Evolutionary conservation across 352 stramenopile genomes (phyloP), one percentile per base, ranked within the genome.

Genomic region (Globisporangium cylindrosporum): DNA sequence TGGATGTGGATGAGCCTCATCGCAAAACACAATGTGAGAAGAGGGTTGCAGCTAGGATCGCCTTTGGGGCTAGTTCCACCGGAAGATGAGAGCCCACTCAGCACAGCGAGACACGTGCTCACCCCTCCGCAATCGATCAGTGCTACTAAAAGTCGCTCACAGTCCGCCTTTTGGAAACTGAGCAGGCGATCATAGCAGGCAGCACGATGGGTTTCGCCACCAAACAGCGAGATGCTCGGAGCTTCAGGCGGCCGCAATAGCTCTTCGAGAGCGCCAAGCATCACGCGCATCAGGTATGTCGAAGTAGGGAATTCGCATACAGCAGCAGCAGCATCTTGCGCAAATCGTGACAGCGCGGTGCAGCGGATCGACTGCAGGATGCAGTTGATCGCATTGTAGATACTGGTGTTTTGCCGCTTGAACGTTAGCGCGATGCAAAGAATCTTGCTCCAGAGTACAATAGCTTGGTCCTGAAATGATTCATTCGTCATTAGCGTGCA

Each of bases 291-390:
- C 74, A 15, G 62, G 64, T 27, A 69, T 58, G 64, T 78, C 75
- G 6, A 59, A 66, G 29, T 82, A 70, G 14, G 67, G 68, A 41
- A 81, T 4, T 1, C 61, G 9, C 27, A 8, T 25, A 18, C 22
- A 18, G 69, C 59, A 1, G 41, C 36, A 59, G 78, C 36, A 59
- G 78, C 68, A 12, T 73, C 27, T 36, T 69, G 73, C 60, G 77
- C 82, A 48, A 84, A 80, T 29, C 84, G 46, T 1, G 78, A 70
- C 12, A 90, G 58, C 1, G 76, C 66, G 22, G 82, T 71, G 41
- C 81, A 86, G 18, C 81, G 81, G 64, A 88, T 32, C 14, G 78
- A 74, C 69, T 90, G 81, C 20, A 88, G 63, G 25, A 88, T 53
- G 48, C 78, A 82, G 64, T 88, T 90, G 48, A 88, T 57, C 1